Evolutionary conservation across 2,329 filamentous ascomycete species (phyloP).

Genomic region (Epichloe brachyelytri): DNA sequence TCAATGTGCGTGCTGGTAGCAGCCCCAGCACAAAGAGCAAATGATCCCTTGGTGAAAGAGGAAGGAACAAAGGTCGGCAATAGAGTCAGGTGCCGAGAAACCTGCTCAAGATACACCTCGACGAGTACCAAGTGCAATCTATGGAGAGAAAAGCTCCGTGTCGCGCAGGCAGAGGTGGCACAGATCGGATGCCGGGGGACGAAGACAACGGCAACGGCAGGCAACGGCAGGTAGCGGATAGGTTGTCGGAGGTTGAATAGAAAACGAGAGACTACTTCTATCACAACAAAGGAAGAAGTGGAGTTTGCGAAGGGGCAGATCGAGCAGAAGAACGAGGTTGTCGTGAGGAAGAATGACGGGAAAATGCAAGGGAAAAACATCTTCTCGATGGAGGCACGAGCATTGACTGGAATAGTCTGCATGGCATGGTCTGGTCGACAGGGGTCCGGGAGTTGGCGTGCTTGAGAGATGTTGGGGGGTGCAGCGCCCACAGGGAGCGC

Average conservation of each 20-base stretch:
- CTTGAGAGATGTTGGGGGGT: background rate
- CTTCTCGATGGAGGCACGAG: background rate
- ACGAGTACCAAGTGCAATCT: background rate
- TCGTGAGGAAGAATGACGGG: background rate
- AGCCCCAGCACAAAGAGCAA: background rate
- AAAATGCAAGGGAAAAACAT: background rate
- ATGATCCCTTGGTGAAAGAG: background rate
- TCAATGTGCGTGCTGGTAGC: background rate
- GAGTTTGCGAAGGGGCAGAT: background rate
- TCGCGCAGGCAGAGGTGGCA: background rate
- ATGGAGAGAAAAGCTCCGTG: background rate
- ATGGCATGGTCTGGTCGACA: background rate
- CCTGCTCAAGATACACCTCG: background rate
- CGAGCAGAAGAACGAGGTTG: background rate
- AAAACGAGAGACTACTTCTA: slow-evolving; percentile 5
- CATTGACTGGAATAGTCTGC: background rate
- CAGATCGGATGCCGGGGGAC: background rate
- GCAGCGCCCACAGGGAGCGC: background rate
- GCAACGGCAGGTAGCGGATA: background rate
- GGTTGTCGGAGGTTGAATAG: background rate
- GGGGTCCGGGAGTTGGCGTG: background rate
- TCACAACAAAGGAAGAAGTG: slow-evolving; percentile 1
- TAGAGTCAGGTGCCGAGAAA: background rate
- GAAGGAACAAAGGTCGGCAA: background rate
- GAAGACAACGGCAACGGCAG: background rate